A percentile compares a stretch with the other conserved stretches of the same genome.
Conservation (phyloP, 1,139 yeast genomes). For the Candida sanyaensis region DNA sequence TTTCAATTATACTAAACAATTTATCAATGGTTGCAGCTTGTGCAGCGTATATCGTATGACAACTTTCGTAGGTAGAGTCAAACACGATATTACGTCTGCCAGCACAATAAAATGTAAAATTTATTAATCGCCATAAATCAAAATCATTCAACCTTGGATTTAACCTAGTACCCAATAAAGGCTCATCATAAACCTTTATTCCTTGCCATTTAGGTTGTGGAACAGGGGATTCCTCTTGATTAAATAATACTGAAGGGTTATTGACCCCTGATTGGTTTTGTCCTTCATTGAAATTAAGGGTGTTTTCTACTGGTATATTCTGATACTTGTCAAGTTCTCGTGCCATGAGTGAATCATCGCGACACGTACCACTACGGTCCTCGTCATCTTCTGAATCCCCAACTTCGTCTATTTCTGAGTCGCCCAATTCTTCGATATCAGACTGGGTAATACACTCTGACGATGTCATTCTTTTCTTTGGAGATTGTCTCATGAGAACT, state of each 20-base stretch:
- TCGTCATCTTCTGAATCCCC: conserved; percentile 35
- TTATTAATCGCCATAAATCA: conserved; percentile 32
- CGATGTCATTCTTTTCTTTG: conserved; percentile 5
- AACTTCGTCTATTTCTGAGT: not conserved
- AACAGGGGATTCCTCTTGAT: not conserved
- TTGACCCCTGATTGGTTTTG: conserved; percentile 18
- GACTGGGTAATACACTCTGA: not conserved
- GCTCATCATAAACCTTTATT: conserved; percentile 33
- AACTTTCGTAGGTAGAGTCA: conserved; percentile 21
- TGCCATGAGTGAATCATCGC: conserved; percentile 15
- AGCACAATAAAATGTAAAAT: conserved; percentile 41
- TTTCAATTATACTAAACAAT: conserved; percentile 24
- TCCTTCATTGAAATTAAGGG: conserved; percentile 5
- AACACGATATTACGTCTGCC: conserved; percentile 24
- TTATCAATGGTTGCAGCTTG: conserved; percentile 21
- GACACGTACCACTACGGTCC: conserved; percentile 10
- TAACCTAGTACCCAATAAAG: conserved; percentile 24
- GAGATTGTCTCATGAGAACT: conserved; percentile 9
- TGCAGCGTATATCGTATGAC: conserved; percentile 25
- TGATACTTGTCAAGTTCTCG: conserved; percentile 20
- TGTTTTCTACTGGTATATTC: not conserved
- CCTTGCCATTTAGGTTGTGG: conserved; percentile 11
- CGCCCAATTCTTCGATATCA: not conserved
- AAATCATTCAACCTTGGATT: conserved; percentile 24
- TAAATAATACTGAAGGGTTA: conserved; percentile 18